Conservation (phyloP, 139 green algal genomes). For the Auxenochlorella pyrenoidosa region DNA sequence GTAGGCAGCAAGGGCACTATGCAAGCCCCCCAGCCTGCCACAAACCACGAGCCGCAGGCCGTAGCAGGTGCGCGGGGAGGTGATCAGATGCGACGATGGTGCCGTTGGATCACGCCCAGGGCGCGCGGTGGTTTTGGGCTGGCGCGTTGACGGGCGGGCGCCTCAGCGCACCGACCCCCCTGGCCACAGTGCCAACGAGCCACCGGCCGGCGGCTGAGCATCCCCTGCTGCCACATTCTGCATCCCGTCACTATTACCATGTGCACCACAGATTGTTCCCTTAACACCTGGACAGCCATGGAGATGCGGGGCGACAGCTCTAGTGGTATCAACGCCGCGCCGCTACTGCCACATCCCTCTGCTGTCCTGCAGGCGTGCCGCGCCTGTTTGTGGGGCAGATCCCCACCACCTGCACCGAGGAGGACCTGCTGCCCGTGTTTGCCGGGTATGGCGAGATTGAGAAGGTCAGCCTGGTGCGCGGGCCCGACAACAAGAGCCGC, state of each 20-base stretch:
- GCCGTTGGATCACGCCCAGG: neutral
- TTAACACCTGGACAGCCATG: no score
- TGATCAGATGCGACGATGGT: neutral
- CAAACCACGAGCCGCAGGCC: slow-evolving; percentile 22
- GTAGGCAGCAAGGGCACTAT: neutral
- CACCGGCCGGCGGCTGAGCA: no score
- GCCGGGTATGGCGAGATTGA: slow-evolving; percentile 74
- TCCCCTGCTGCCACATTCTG: no score
- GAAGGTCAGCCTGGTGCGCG: slow-evolving; percentile 72
- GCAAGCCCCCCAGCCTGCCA: neutral
- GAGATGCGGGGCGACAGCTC: no score
- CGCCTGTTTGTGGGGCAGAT: slow-evolving; percentile 79
- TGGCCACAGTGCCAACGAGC: no score
- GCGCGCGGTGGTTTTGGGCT: no score
- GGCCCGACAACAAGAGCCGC: slow-evolving; percentile 71
- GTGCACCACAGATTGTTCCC: no score
- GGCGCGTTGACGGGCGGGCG: no score
- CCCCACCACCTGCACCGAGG: slow-evolving; percentile 62
- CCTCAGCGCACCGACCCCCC: no score
- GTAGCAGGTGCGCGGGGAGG: slow-evolving; percentile 22
- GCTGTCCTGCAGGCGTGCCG: slow-evolving; percentile 34
- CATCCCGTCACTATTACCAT: no score
- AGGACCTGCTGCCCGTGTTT: slow-evolving; percentile 80
- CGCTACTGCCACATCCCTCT: neutral
- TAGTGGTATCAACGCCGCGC: no score